phyloP scores from a whole-genome alignment of 164 flowering plant genomes.

The Berberis thunbergii region DNA sequence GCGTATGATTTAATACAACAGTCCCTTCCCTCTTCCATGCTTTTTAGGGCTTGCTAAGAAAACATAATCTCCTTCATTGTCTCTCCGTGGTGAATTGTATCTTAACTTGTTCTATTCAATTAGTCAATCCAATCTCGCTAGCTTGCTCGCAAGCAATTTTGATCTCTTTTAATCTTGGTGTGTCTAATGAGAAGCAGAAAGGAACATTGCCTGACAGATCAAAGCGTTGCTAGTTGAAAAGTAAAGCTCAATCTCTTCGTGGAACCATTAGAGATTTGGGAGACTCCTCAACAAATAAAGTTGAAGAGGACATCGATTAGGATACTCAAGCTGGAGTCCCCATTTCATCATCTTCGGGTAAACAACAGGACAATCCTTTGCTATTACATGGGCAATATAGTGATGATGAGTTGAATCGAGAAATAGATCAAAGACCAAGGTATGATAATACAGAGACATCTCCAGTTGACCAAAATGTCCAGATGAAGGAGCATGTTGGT shows the following conservation, averaged over 20 bases:
- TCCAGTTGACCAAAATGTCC: constrained; percentile 14
- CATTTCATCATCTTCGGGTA: constrained; percentile 90
- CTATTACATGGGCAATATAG: constrained; percentile 87
- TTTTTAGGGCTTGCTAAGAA: too few species aligned
- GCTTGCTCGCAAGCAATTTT: too few species aligned
- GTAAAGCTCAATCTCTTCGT: constrained; percentile 91
- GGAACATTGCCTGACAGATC: constrained; percentile 66
- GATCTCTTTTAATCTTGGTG: too few species aligned
- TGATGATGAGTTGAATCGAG: constrained; percentile 70
- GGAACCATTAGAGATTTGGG: constrained; percentile 80
- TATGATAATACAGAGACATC: constrained; percentile 18
- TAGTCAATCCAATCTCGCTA: too few species aligned
- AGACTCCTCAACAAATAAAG: constrained; percentile 56
- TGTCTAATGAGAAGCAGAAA: constrained; percentile 65
- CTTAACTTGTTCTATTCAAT: too few species aligned
- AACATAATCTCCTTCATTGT: too few species aligned
- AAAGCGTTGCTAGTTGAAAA: constrained; percentile 28
- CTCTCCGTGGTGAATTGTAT: too few species aligned
- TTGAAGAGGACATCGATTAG: constrained; percentile 45
- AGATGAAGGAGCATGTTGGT: constrained; percentile 34
- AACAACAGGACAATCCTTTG: constrained; percentile 52
- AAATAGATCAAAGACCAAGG: constrained; percentile 18
- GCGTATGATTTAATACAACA: too few species aligned
- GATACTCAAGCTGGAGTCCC: constrained; percentile 47
- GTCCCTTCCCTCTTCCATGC: too few species aligned